These are phyloP conservation scores for Penicillium crustosum DNA, from an alignment of 2,329 filamentous ascomycete genomes.

Conservation along the genomic window DNA sequence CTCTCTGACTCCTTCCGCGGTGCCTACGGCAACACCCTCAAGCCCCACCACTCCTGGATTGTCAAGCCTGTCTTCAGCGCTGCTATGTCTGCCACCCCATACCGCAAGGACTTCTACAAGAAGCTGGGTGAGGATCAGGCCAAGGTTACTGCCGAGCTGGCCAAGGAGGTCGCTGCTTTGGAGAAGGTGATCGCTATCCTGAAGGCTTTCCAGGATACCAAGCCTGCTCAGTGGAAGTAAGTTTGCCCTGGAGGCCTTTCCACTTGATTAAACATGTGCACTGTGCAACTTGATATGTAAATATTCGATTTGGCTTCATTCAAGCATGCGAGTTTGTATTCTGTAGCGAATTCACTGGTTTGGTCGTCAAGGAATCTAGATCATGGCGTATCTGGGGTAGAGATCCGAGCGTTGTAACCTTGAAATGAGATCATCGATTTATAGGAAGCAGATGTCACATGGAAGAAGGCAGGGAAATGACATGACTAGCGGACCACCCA, in stretches of 20 bases:
- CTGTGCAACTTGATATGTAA: constrained; percentile 21
- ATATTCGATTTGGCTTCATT: constrained; percentile 23
- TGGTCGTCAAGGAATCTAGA: neutral
- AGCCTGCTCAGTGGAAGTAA: constrained; percentile 51
- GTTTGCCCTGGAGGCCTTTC: constrained; percentile 4
- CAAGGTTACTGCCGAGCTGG: constrained; percentile 65
- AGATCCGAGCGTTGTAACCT: neutral
- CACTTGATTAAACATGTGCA: constrained; percentile 7
- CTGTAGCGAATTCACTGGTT: constrained; percentile 18
- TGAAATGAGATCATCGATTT: neutral
- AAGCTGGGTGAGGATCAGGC: constrained; percentile 63
- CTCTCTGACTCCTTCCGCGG: constrained; percentile 81
- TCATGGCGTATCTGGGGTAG: neutral
- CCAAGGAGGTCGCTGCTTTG: constrained; percentile 71
- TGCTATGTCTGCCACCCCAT: constrained; percentile 90
- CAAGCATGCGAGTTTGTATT: constrained; percentile 16
- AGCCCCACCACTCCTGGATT: constrained; percentile 85
- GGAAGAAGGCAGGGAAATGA: neutral
- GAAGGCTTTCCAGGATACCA: constrained; percentile 59
- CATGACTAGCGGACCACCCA: neutral
- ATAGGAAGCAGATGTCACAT: neutral
- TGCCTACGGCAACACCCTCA: constrained; percentile 83
- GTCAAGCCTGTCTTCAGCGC: constrained; percentile 90
- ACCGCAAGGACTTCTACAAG: constrained; percentile 87
- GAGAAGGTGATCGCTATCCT: constrained; percentile 78